Evolutionary conservation across 176 grass and related monocot species (phyloP), one percentile per base, ranked within the genome.

Genomic region (Carex littledalei): DNA sequence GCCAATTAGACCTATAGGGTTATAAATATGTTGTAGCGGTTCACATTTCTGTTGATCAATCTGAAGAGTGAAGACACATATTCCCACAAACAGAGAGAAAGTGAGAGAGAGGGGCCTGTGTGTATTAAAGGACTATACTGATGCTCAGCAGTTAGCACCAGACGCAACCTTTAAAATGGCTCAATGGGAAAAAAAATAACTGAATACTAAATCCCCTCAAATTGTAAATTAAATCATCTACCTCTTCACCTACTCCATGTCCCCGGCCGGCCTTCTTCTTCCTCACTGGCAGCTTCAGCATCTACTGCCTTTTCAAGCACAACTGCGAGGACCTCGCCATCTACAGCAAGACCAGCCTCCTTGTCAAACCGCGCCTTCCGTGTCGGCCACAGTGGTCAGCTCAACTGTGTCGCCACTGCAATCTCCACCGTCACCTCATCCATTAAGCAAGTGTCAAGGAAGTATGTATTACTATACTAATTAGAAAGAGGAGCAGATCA

Each of bases 311-410:
- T 21, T 97, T 97, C 81, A 94, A 88, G 88, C 94, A 97, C 87
- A 97, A 94, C 79, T 97, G 94, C 0, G 90, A 92, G 89, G 94
- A 94, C 81, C 94, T 97, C 1, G 90, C 90, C 0, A 94, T 97
- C 45, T 97, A 94, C 83, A 94, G 89, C 87, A 97, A 92, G 87
- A 97, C 94, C 0, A 90, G 92, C 0, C 67, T 97, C 72, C 90
- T 97, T 15, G 87, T 97, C 7, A 87, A 87, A 81, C 91, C 94
- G 34, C 1, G 72, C 73, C 35, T 94, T 86, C 82, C 90, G 92
- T 6, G 89, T 94, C 13, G 94, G 94, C 7, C 83, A 88, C 24
- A 97, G 94, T 8, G 94, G 94, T 26, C 92, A 97, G 86, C 68
- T 94, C 8, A 85, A 86, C 2, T 94, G 91, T 2, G 22, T 94